phyloP scores from a whole-genome alignment of 1,284 basidiomycete genomes.

The Ceratobasidium sp. region DNA sequence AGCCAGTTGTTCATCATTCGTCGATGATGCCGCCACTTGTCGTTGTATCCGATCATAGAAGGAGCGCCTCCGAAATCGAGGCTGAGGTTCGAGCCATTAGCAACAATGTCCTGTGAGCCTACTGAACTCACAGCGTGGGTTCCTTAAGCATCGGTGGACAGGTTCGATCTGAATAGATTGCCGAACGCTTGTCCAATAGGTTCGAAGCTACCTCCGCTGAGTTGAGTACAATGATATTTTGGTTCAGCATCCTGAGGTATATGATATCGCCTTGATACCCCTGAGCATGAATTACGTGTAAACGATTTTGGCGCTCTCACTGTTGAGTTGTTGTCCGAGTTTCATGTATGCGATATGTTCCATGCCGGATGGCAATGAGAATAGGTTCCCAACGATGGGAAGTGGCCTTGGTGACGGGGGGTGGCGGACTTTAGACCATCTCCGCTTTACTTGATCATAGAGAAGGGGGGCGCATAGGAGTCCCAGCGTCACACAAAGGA shows the following conservation, averaged over 20 bases:
- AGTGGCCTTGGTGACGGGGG: slow-evolving; percentile 22
- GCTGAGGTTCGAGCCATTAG: no score
- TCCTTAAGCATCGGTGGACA: not conserved
- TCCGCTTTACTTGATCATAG: no score
- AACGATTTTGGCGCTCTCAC: not conserved
- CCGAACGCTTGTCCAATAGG: slow-evolving; percentile 54
- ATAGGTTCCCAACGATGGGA: slow-evolving; percentile 22
- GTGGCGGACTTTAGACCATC: no score
- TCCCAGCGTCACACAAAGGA: no score
- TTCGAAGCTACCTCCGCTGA: slow-evolving; percentile 53
- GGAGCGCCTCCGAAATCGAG: no score
- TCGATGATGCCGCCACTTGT: not conserved
- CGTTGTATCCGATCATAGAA: not conserved
- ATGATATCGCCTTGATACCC: slow-evolving; percentile 54
- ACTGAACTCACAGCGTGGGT: not conserved
- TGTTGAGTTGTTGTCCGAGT: not conserved
- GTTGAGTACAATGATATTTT: slow-evolving; percentile 58
- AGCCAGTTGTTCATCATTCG: not conserved
- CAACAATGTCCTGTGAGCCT: no score
- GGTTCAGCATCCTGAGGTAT: slow-evolving; percentile 56
- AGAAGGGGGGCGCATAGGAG: no score
- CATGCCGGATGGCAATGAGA: not conserved
- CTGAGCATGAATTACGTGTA: no score
- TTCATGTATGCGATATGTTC: slow-evolving; percentile 9
- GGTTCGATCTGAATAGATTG: slow-evolving; percentile 54